Percentiles rank a stretch among this genome's conserved stretches.
Evolutionary conservation across 208 protist genomes (phyloP).

Genomic region (Leishmania aethiopica): DNA sequence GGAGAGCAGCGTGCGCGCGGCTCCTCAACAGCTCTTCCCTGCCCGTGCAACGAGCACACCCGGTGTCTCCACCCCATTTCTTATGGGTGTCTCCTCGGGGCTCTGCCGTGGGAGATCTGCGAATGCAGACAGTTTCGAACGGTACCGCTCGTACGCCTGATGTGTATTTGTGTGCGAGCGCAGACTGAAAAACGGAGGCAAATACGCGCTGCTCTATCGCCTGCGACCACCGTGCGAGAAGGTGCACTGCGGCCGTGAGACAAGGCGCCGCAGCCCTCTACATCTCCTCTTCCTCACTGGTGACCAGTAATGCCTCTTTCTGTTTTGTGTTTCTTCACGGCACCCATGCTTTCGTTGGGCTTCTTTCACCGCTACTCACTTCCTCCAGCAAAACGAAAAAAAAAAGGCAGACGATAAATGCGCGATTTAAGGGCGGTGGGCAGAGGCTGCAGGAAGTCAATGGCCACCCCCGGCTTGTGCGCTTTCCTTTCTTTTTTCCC

Average conservation of each 20-base stretch:
- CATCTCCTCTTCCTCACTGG: background rate
- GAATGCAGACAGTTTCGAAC: background rate
- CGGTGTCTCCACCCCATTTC: background rate
- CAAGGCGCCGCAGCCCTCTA: background rate
- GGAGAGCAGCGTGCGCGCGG: background rate
- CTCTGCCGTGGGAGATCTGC: background rate
- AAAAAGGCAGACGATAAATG: background rate
- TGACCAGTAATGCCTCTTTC: background rate
- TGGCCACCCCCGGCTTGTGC: background rate
- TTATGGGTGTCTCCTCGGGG: background rate
- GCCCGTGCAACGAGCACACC: background rate
- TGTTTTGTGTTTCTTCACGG: background rate
- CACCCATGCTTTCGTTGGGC: background rate
- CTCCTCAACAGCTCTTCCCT: background rate
- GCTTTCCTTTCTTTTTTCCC: conserved; percentile 3
- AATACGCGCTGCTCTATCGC: background rate
- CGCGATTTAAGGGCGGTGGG: background rate
- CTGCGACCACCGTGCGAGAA: background rate
- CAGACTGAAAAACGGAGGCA: background rate
- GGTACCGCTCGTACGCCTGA: background rate
- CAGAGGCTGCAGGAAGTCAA: background rate
- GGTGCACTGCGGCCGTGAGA: background rate
- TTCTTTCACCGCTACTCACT: background rate
- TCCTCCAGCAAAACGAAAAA: background rate
- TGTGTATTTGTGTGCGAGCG: background rate